These are phyloP conservation scores for Nannochloropsis salina DNA, from an alignment of 108 stramenopile genomes.

Conservation along the genomic window DNA sequence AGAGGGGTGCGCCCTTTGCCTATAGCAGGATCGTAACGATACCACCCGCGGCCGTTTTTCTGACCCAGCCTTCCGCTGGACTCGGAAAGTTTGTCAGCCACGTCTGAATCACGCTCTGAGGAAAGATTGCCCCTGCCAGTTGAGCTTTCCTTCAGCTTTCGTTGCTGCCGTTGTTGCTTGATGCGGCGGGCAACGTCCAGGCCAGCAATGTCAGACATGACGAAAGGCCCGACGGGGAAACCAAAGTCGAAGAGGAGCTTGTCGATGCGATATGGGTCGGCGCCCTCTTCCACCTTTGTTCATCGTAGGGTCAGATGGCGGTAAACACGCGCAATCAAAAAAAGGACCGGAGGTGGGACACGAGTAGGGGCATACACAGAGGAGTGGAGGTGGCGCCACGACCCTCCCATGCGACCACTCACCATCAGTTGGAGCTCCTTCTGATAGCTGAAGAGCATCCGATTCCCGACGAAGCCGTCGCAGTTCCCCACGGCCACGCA, in stretches of 20 bases:
- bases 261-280: conserved; percentile 18
- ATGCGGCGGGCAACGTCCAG: conserved; percentile 45
- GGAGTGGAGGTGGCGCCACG: too few relatives aligned
- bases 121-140: neutral
- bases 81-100: conserved; percentile 6
- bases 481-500: conserved; percentile 93
- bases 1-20: conserved; percentile 72
- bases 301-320: neutral
- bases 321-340: neutral
- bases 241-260: conserved; percentile 61
- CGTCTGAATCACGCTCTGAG: neutral
- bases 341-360: neutral
- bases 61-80: conserved; percentile 15
- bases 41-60: conserved; percentile 56
- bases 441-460: conserved; percentile 64
- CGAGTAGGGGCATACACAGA: too few relatives aligned
- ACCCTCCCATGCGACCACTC: neutral
- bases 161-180: conserved; percentile 31
- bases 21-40: conserved; percentile 67
- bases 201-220: conserved; percentile 86
- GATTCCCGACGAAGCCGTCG: conserved; percentile 95
- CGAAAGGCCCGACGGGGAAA: conserved; percentile 78
- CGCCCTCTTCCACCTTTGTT: conserved; percentile 15
- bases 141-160: neutral
- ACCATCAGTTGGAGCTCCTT: conserved; percentile 21